Evolutionary conservation across 441 rosid genomes (phyloP).

Genomic region (Populus trichocarpa): DNA sequence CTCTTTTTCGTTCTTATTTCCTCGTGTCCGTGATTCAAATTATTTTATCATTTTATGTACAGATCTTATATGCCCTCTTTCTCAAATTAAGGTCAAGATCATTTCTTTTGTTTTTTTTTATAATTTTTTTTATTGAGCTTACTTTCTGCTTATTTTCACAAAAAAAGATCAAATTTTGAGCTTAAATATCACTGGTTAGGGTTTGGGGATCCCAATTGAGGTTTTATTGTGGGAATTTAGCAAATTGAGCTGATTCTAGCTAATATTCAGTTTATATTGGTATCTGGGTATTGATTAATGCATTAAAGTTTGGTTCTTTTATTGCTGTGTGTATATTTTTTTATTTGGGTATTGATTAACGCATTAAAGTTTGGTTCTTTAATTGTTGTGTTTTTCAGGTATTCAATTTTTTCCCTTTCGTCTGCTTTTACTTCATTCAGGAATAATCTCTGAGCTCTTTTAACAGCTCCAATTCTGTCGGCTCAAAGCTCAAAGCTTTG

Average conservation of each 20-base stretch:
- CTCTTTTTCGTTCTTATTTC: background rate
- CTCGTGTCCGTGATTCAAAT: background rate
- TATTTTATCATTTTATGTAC: conserved; percentile 43
- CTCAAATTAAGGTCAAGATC: conserved; percentile 43
- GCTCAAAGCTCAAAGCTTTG: conserved; percentile 14
- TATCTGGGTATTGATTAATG: background rate
- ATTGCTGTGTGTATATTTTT: conserved; percentile 1
- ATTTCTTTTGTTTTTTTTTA: background rate
- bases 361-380: background rate
- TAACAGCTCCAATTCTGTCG: conserved; percentile 10
- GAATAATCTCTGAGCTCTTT: conserved; percentile 25
- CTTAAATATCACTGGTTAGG: background rate
- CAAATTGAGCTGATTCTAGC: conserved; percentile 5
- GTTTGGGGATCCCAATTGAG: conserved; percentile 10
- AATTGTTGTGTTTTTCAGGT: conserved; percentile 31
- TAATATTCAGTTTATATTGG: conserved; percentile 9
- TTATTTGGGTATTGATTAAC: background rate
- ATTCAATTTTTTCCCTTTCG: conserved; percentile 27
- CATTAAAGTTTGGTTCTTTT: background rate
- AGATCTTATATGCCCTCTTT: conserved; percentile 37
- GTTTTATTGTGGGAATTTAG: background rate
- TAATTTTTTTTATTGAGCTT: background rate
- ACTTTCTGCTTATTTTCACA: conserved; percentile 14
- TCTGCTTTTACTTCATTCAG: conserved; percentile 42
- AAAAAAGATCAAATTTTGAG: background rate